These are phyloP conservation scores for Cercophora sp. DNA, from an alignment of 495 filamentous ascomycete species.

Conservation along the genomic window DNA sequence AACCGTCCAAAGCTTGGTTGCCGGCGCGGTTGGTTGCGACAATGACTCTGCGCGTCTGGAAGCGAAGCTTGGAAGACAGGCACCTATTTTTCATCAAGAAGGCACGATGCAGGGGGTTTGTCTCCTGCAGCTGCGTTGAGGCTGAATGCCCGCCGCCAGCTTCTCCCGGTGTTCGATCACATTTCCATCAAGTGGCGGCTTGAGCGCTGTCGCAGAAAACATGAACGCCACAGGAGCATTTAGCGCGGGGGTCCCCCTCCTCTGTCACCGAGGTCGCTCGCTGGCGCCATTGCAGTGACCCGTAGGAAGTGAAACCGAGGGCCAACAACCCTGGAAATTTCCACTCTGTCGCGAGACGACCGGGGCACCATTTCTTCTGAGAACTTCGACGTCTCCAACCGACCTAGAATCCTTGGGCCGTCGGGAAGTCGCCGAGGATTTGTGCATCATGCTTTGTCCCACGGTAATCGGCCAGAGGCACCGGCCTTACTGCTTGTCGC, in stretches of 20 bases:
- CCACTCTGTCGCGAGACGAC: too few relatives aligned
- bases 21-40: neutral
- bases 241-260: neutral
- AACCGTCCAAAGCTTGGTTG: neutral
- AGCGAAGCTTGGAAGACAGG: too few relatives aligned
- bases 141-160: constrained; percentile 2
- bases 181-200: neutral
- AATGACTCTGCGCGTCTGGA: neutral
- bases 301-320: too few relatives aligned
- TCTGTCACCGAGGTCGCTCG: neutral
- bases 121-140: neutral
- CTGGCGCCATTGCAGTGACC: too few relatives aligned
- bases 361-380: too few relatives aligned
- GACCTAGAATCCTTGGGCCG: too few relatives aligned
- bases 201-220: neutral
- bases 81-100: neutral
- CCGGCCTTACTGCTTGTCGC: too few relatives aligned
- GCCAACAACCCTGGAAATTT: too few relatives aligned
- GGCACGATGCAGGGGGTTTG: neutral
- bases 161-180: neutral
- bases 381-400: too few relatives aligned
- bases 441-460: too few relatives aligned
- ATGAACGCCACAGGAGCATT: neutral
- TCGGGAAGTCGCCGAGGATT: too few relatives aligned
- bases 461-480: too few relatives aligned